phyloP scores from a whole-genome alignment of 2,329 filamentous ascomycete species.

The Pseudogymnoascus sp. region DNA sequence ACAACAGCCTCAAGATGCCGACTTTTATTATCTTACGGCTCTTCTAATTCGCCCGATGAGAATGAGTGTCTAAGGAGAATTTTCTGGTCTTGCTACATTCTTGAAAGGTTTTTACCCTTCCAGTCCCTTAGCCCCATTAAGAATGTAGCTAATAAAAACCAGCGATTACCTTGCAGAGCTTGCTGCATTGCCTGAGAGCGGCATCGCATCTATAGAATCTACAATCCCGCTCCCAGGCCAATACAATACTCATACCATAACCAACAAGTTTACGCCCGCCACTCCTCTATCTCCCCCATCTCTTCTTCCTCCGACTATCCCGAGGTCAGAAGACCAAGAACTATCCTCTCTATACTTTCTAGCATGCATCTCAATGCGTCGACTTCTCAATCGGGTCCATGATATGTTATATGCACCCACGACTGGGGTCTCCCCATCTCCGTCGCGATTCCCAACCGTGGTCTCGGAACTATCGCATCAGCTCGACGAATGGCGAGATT shows the following conservation, averaged over 20 bases:
- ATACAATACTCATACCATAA: constrained; percentile 37
- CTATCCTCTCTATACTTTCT: constrained; percentile 45
- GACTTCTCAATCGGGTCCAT: constrained; percentile 39
- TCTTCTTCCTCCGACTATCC: background rate
- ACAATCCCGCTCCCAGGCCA: constrained; percentile 40
- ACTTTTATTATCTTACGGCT: constrained; percentile 38
- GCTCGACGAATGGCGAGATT: constrained; percentile 41
- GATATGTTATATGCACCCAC: constrained; percentile 41
- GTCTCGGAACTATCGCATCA: constrained; percentile 42
- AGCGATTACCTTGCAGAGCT: constrained; percentile 47
- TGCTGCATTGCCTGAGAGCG: constrained; percentile 41
- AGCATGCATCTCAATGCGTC: constrained; percentile 44
- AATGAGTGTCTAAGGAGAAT: constrained; percentile 42
- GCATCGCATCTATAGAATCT: constrained; percentile 44
- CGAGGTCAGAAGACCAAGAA: constrained; percentile 29
- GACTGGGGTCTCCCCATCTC: constrained; percentile 37
- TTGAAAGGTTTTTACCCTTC: constrained; percentile 35
- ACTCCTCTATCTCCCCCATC: background rate
- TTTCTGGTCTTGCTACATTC: constrained; percentile 48
- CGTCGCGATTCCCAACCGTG: constrained; percentile 38
- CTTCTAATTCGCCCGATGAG: constrained; percentile 31
- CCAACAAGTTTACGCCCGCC: constrained; percentile 18
- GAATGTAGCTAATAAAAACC: background rate
- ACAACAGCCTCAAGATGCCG: constrained; percentile 42
- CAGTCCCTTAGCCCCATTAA: too few species aligned